These are phyloP conservation scores for Turnera subulata DNA, from an alignment of 345 rosid genomes.

Conservation along the genomic window DNA sequence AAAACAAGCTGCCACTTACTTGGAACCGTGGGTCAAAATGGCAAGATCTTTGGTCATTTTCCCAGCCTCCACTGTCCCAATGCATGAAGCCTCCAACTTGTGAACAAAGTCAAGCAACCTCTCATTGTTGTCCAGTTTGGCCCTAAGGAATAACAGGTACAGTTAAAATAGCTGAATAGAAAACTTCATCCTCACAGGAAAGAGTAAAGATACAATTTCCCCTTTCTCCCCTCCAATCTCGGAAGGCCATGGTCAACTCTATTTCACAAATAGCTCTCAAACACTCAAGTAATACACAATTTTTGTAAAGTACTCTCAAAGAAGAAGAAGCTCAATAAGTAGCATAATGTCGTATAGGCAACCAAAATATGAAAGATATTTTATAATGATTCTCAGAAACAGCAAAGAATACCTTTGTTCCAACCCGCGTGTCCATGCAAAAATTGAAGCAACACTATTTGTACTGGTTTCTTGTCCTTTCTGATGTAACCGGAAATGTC, in stretches of 20 bases:
- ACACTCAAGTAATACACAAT: too few relatives aligned
- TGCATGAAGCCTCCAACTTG: conserved; percentile 84
- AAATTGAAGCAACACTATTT: conserved; percentile 92
- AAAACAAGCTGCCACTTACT: conserved; percentile 38
- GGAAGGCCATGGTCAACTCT: too few relatives aligned
- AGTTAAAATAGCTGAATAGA: neutral
- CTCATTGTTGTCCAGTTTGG: conserved; percentile 77
- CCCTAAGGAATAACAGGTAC: conserved; percentile 39
- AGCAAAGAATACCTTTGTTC: conserved; percentile 72
- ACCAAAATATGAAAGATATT: neutral
- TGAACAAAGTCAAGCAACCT: conserved; percentile 64
- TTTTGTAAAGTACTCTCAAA: too few relatives aligned
- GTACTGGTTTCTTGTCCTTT: conserved; percentile 98
- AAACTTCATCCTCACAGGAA: neutral
- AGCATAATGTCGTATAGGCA: neutral
- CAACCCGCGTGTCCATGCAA: conserved; percentile 93
- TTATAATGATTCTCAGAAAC: conserved; percentile 1
- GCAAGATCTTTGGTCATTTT: conserved; percentile 99
- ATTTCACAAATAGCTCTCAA: too few relatives aligned
- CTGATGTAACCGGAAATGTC: conserved; percentile 86
- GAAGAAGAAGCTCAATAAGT: neutral
- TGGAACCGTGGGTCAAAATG: conserved; percentile 70
- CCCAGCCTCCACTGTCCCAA: conserved; percentile 80
- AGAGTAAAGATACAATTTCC: too few relatives aligned
- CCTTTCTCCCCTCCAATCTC: too few relatives aligned